Evolutionary conservation across 2,329 filamentous ascomycete species (phyloP), one percentile per base, ranked within the genome.

Genomic region (Penicillium freii): DNA sequence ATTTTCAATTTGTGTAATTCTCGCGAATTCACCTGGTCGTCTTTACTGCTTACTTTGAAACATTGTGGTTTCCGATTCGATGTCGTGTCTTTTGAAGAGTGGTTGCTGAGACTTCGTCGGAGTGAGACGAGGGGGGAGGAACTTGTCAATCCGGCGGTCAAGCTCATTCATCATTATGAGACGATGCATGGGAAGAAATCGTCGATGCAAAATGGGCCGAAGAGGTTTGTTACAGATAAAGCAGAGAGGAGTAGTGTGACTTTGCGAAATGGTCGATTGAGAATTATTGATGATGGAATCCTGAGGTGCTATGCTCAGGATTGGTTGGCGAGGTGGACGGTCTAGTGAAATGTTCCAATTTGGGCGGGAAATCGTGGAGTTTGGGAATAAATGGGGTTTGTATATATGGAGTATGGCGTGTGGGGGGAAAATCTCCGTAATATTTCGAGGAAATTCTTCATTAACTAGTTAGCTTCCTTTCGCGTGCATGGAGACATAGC

Each of bases 11-110:
- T 73, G 33, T 64, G 60, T 34, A 73, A 73, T 47, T 58, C 70
- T 7, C 57, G 59, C 1, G 46, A 54, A 6, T 78, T 78, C 56
- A 65, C 68, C 6, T 78, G 75, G 75, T 62, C 65, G 0, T 54
- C 60, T 0, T 63, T 77, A 45, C 65, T 78, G 4, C 64, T 62
- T 0, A 63, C 65, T 0, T 56, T 77, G 10, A 62, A 52, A 4
- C 49, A 59, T 1, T 68, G 63, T 11, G 75, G 75, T 0, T 68
- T 77, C 27, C 54, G 63, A 5, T 77, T 78, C 52, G 62, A 73
- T 25, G 66, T 62, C 1, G 71, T 77, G 7, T 51, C 67, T 0
- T 67, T 76, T 36, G 53, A 58, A 8, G 64, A 70, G 13, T 78
- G 76, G 75, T 29, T 77, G 19, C 36, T 53, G 17, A 63, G 66